Conservation (phyloP, 225 moss, liverwort and hornwort genomes). For the Bryoerythrophyllum caledonicum region DNA sequence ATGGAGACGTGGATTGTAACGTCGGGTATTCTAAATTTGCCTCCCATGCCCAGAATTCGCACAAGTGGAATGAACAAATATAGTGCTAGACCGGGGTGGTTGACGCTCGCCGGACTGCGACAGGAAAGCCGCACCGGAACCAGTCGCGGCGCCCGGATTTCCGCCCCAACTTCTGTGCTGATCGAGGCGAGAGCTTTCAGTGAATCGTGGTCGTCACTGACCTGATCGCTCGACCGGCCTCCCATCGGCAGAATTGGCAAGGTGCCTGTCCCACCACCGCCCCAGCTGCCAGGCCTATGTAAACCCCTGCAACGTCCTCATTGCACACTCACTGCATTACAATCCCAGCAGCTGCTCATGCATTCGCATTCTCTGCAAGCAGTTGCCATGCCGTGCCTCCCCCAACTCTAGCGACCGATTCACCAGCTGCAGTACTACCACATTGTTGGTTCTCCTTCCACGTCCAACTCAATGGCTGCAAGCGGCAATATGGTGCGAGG, state of each 20-base stretch:
- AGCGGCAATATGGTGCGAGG: neutral
- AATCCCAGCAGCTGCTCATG: neutral
- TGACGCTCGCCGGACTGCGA: neutral
- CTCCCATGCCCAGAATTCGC: constrained; percentile 1
- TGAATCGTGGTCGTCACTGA: neutral
- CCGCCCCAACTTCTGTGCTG: neutral
- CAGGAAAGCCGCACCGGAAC: constrained; percentile 6
- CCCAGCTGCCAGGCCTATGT: constrained; percentile 11
- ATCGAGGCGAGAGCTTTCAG: too few species aligned
- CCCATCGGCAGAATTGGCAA: neutral
- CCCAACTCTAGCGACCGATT: neutral
- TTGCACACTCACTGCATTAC: neutral
- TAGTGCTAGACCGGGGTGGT: neutral
- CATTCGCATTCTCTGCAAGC: neutral
- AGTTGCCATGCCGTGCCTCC: neutral
- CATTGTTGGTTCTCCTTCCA: too few species aligned
- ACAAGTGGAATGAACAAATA: neutral
- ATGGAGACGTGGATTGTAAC: neutral
- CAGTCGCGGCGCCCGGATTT: constrained; percentile 18
- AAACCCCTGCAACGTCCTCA: neutral
- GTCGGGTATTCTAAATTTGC: neutral
- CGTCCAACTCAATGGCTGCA: neutral
- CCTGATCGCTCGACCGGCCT: constrained; percentile 5
- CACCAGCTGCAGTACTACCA: neutral
- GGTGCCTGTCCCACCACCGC: constrained; percentile 11